Percentiles rank a stretch among this genome's conserved stretches.
Evolutionary conservation across 306 rosid genomes (phyloP).

Genomic region (Corylus avellana): DNA sequence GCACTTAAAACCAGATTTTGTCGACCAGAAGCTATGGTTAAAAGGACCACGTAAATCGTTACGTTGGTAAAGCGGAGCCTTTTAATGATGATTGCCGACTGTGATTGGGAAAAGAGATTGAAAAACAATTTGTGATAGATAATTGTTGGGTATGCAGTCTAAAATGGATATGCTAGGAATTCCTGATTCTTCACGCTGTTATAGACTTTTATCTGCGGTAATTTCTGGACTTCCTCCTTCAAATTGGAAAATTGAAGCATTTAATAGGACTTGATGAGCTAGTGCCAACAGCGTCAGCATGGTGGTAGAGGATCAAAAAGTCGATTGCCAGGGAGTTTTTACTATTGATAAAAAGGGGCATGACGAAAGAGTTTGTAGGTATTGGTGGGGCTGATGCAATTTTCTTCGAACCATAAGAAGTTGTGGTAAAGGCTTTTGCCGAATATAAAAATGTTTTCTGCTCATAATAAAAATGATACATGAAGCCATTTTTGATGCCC

Average conservation of each 20-base stretch:
- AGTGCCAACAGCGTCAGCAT: not conserved
- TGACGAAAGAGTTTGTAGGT: not conserved
- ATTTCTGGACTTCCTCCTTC: not conserved
- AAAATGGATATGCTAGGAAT: not conserved
- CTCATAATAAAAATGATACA: not conserved
- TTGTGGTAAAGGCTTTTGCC: not conserved
- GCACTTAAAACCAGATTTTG: not conserved
- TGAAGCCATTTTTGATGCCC: not conserved
- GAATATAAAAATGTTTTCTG: not conserved
- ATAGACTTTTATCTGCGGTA: not conserved
- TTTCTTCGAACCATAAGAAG: not conserved
- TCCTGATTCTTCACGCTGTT: not conserved
- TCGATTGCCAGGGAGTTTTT: not conserved
- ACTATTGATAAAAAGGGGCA: not conserved
- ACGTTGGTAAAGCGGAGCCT: not conserved
- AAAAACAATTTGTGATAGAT: conserved; percentile 2
- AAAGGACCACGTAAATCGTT: too few species aligned
- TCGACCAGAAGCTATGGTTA: not conserved
- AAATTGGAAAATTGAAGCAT: not conserved
- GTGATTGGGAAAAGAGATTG: not conserved
- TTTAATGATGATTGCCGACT: not conserved
- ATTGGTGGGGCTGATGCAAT: not conserved
- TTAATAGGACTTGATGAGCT: not conserved
- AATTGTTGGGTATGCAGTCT: not conserved
- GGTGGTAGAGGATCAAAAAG: not conserved